Evolutionary conservation across 352 stramenopile species (phyloP), one percentile per base, ranked within the genome.

Genomic region (Aphanomyces euteiches): DNA sequence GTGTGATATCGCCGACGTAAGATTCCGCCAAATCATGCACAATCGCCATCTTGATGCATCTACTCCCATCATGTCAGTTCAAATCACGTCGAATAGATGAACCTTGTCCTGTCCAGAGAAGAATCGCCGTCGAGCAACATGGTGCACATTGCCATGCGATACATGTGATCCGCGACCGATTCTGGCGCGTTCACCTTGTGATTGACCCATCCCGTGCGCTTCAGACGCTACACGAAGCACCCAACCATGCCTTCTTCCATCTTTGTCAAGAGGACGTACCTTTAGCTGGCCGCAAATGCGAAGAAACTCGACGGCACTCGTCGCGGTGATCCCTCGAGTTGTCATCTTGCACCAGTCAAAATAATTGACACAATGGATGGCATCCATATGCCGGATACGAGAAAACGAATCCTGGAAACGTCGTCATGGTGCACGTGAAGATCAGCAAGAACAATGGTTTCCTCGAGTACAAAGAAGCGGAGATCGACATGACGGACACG

Each of bases 91-190:
- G 28, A 28, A 28, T 28, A 21, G 41, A 75, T 78, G 37, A 66
- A 88, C 83, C 86, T 89, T 72, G 79, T 90, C 38, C 81, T 81
- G 66, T 83, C 84, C 15, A 93, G 78, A 6, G 79, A 74, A 39
- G 79, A 73, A 59, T 91, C 78, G 37, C 90, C 85, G 28, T 96
- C 85, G 45, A 97, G 77, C 41, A 97, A 77, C 84, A 97, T 90
- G 60, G 85, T 93, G 75, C 88, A 94, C 85, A 96, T 95, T 7
- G 87, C 76, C 82, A 98, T 96, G 69, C 93, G 88, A 74, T 96
- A 97, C 78, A 95, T 97, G 79, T 98, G 93, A 75, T 98, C 93
- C 34, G 93, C 90, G 21, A 98, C 90, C 6, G 88, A 97, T 77
- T 98, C 93, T 10, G 92, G 89, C 28, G 90, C 72, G 19, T 83